phyloP scores from a whole-genome alignment of 345 rosid genomes.

The Hibiscus syriacus region DNA sequence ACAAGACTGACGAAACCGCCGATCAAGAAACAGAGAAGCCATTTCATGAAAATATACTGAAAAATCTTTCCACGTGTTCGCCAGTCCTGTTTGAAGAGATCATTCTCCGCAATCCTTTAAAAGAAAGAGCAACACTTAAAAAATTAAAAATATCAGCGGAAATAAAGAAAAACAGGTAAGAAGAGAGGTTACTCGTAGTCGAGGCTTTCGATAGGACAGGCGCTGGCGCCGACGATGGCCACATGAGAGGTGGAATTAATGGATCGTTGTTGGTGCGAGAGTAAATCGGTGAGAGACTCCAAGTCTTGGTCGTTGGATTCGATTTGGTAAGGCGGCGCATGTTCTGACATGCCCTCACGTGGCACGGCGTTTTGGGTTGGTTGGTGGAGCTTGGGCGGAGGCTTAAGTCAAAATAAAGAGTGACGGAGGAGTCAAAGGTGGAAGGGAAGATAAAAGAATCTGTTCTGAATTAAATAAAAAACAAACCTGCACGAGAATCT shows the following conservation, averaged over 20 bases:
- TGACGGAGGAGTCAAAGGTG: neutral
- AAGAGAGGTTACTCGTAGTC: too few species aligned
- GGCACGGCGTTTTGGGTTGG: too few species aligned
- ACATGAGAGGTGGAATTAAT: slow-evolving; percentile 78
- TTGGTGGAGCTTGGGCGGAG: too few species aligned
- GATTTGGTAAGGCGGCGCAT: neutral
- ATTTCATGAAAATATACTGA: slow-evolving; percentile 75
- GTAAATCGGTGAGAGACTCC: slow-evolving; percentile 40
- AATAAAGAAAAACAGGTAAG: too few species aligned
- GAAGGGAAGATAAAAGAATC: too few species aligned
- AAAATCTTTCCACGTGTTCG: slow-evolving; percentile 60
- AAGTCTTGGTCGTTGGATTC: slow-evolving; percentile 14
- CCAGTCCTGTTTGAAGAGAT: too few species aligned
- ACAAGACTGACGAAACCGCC: too few species aligned
- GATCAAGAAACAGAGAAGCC: slow-evolving; percentile 63
- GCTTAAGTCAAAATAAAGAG: neutral
- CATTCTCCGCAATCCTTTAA: too few species aligned
- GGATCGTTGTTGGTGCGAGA: slow-evolving; percentile 36
- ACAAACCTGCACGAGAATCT: too few species aligned
- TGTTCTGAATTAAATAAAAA: too few species aligned
- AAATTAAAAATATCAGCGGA: too few species aligned
- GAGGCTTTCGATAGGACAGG: slow-evolving; percentile 83
- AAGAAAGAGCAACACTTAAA: too few species aligned
- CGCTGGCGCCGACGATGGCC: slow-evolving; percentile 74
- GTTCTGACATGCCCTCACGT: neutral